Base-by-base conservation (phyloP, 2,329 filamentous ascomycete genomes). In the Pyricularia sp. region DNA sequence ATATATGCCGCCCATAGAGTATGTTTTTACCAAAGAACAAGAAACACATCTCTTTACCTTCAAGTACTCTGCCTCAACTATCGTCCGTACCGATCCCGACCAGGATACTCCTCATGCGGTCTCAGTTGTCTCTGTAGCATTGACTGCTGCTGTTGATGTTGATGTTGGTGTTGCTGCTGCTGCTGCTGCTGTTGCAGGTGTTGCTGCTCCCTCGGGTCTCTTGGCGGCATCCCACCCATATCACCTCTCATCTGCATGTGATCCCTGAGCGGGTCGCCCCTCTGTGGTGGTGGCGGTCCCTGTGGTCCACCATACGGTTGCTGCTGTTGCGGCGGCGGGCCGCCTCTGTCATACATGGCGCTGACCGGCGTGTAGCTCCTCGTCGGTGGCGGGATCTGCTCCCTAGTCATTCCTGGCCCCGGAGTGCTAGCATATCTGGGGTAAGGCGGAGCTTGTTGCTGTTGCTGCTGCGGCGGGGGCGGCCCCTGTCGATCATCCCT, bases 291-390 rank as follows among this genome's bases (percentile, higher is more conserved):
- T 66, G 64, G 36, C 63, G 68, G 69, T 64, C 59, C 61, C 36
- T 65, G 69, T 50, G 68, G 66, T 58, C 70, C 66, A n/a, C 68
- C 68, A 33, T 69, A 69, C 6, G 69, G 68, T 20, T 68, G 64
- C 25, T 68, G 67, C 55, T 55, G 55, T 50, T 65, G 69, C 12
- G 68, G 71, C 5, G 70, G 70, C 30, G 72, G 72, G 4, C 70
- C 73, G 1, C 71, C 71, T 2, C 74, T 73, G 11, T 67, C 69
- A n/a, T 77, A 75, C 68, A 75, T 77, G 23, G 70, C 72, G n/a
- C 68, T 68, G 1, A 74, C 73, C 0, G 76, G 76, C 2, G 76
- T 76, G 66, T 76, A 77, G 36, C 73, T 74, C 2, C 75, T 65
- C 4, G 30, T 68, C 17, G 69, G 66, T 12, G 59, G 59, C 59